Evolutionary conservation across 2,329 filamentous ascomycete species (phyloP), one percentile per base, ranked within the genome.

Genomic region (Penicillium sp.): DNA sequence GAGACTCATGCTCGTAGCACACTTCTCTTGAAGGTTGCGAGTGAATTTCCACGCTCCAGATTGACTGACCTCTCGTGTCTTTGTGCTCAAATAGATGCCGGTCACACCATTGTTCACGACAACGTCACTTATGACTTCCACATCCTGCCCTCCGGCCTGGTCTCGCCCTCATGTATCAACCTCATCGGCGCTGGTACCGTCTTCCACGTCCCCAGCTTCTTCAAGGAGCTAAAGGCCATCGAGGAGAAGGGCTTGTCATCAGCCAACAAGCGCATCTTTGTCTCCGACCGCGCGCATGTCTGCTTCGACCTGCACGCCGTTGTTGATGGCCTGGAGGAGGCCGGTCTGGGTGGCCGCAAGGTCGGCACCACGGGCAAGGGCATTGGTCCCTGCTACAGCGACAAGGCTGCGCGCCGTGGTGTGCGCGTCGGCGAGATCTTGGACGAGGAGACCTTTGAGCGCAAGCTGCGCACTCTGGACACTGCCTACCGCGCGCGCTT

Each of bases 341-440:
- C 77, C 50, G 73, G 69, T 55, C 70, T 78, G 40, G 78, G 76
- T 58, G 77, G 74, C 36, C 75, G 76, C 62, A 79, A 80, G 69
- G 78, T 81, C 41, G 79, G 79, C 36, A 82, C 79, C 13, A 82
- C 79, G 3, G 77, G 78, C 35, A 81, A 81, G 67, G 79, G 79
- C 44, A 81, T 82, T 60, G 79, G 83, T 46, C 86, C 86, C 68
- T 84, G 83, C 62, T 88, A 88, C 76, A 85, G 82, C 69, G 84
- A 83, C 67, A 88, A 88, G 75, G 85, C 85, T 62, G 81, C 84
- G 6, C 78, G 86, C 58, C 81, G 81, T 43, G 85, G 85, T 64
- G 78, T 87, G 37, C 82, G 83, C 55, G 77, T 88, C 56, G 81
- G 81, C 39, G 84, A 87, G 64, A 77, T 87, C 58, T 78, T 85